Base-by-base conservation (phyloP, 768 basidiomycete genomes). In the Suillus brevipes region DNA sequence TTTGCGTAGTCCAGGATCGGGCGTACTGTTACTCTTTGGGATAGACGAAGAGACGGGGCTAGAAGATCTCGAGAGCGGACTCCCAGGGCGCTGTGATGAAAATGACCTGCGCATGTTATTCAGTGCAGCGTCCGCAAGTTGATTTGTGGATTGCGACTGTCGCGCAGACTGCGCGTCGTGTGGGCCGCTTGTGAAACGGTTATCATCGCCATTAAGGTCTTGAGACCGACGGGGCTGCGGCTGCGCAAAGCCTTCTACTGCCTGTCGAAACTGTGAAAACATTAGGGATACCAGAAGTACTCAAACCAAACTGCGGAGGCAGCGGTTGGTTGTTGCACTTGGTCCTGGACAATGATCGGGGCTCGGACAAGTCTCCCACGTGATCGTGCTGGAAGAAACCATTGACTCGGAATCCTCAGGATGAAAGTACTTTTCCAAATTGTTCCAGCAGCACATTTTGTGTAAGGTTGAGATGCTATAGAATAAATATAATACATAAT, bases 191-290 rank as follows among this genome's bases (percentile, higher is more conserved):
- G 79, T 78, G 62, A 77, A 69, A 64, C 69, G 67, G 42, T 69
- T 55, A 42, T 68, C 69, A 31, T 70, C 71, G 13, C 73, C 69
- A 28, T 68, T 60, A 61, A 68, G 59, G 66, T 78, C 78, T 63
- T 80, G 74, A 60, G 80, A 74, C 42, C 77, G 78, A 43, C 81
- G 79, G 61, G 81, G 79, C 61, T 61, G 70, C 59, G 79, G 81
- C 56, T 85, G 84, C 23, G 88, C 86, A 42, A 92, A 77, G 60
- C 79, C 85, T 73, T 93, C 92, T 20, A 94, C 88, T 65, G 88
- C 89, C 64, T 89, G 87, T 45, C 85, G 83, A 73, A 91, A 85
- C 71, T 89, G 87, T 56, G 84, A 88, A 75, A 93, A 92, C 92
- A 94, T 93, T 10, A 53, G 65, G 45, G 43, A 36, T 7, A 55